Conservation (phyloP, 495 filamentous ascomycete species). For the Apodospora peruviana region DNA sequence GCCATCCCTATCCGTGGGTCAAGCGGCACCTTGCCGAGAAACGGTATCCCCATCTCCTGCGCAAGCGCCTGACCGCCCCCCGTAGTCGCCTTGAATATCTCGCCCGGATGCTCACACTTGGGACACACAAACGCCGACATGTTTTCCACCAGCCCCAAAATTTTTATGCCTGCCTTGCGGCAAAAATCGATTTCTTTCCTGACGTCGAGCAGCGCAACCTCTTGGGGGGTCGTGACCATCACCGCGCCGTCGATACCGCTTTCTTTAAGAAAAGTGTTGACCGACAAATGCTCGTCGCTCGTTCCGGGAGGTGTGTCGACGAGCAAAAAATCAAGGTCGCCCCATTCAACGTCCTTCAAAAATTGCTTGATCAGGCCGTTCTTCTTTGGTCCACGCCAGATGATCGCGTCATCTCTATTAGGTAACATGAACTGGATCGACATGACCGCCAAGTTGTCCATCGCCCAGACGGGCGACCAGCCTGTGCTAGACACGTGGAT, state of each 20-base stretch:
- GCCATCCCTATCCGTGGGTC: constrained; percentile 94
- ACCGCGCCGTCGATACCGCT: constrained; percentile 89
- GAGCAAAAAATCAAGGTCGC: constrained; percentile 83
- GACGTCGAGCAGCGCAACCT: constrained; percentile 88
- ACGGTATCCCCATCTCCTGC: constrained; percentile 77
- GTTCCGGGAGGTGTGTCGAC: constrained; percentile 96
- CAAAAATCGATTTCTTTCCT: constrained; percentile 97
- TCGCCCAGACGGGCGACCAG: constrained; percentile 91
- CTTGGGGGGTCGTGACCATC: constrained; percentile 90
- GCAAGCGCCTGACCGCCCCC: constrained; percentile 78
- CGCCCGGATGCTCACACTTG: constrained; percentile 69
- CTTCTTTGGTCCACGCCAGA: constrained; percentile 97
- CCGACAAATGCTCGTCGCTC: constrained; percentile 87
- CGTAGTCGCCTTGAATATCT: constrained; percentile 90
- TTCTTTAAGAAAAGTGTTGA: constrained; percentile 82
- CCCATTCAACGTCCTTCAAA: constrained; percentile 95
- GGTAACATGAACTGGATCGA: constrained; percentile 97
- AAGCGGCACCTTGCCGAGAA: constrained; percentile 84
- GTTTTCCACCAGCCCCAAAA: constrained; percentile 92
- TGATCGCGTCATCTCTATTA: constrained; percentile 84
- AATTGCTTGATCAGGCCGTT: constrained; percentile 98
- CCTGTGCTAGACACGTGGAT: constrained; percentile 78
- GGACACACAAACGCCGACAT: constrained; percentile 97
- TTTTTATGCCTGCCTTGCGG: constrained; percentile 80
- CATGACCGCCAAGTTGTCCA: constrained; percentile 90